Base-by-base conservation (phyloP, 768 basidiomycete species). In the Suillus subaureus region DNA sequence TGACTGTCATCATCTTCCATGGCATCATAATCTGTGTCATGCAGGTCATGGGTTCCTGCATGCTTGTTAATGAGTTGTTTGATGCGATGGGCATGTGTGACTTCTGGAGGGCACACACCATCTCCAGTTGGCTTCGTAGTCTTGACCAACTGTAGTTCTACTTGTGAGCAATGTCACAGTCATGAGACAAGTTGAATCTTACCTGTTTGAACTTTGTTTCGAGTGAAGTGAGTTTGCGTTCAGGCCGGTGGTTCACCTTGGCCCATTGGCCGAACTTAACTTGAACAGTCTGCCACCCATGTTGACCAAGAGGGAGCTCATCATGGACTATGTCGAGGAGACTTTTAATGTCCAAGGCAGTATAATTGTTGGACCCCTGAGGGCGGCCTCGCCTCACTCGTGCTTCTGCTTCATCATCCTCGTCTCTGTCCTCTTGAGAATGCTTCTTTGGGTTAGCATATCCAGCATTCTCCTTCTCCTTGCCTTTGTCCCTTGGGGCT, bases 171-270 rank as follows among this genome's bases (percentile, higher is more conserved):
- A 43, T 55, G 11, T 51, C 0, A 0, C 23, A 26, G 23, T 6
- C 12, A 51, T 15, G 12, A 54, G 28, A 55, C 3, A 62, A 11
- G 6, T 23, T 7, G 6, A 45, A 26, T 16, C 37, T 13, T 64
- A 76, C 75, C 61, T 67, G 66, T 61, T 73, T 75, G 61, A 64
- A 76, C 65, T 72, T 74, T 1, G 67, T 72, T 61, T 73, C 67
- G 23, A 76, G 68, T 13, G 23, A 49, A 49, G 23, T 26, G 1
- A 39, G 13, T 28, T 58, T 54, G 13, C 3, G 8, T 15, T 37
- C 49, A 18, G 57, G 55, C 18, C 11, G 45, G 2, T 4, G 12
- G 16, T 56, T 35, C 15, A 8, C 51, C 4, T 31, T 45, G 11
- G 57, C 64, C 64, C 56, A 64, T 43, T 64, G 57, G 35, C 52